Base-by-base conservation (phyloP, 2,329 filamentous ascomycete genomes). In the Fusarium continuum region DNA sequence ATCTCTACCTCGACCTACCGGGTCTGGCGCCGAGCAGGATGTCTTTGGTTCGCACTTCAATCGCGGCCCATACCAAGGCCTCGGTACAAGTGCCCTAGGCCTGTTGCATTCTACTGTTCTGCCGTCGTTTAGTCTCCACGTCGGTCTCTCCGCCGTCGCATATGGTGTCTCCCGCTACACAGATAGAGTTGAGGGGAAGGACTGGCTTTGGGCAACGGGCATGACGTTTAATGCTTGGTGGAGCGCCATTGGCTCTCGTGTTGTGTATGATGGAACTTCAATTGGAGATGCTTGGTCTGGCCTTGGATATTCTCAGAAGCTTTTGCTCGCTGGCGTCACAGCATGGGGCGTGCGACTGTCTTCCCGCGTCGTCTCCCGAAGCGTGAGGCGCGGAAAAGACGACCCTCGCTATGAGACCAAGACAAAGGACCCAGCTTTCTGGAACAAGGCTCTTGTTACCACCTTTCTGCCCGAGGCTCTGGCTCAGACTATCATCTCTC, bases 191-290 rank as follows among this genome's bases (percentile, higher is more conserved):
- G 56, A 60, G 5, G 56, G 55, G 4, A 60, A 60, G 6, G 56
- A 60, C 7, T 32, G 29, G 10, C 35, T 60, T 4, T 60, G 55
- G 56, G 56, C 55, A 4, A 55, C 56, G 0, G 56, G 56, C 2
- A 47, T 60, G 55, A 60, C 56, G 5, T 5, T 60, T 6, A 60
- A 60, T 8, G 56, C 56, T 3, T 60, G 56, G 56, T 60, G 56
- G 56, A 61, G 56, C 7, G 56, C 56, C 9, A 19, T 60, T 19
- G 56, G 55, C 5, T 14, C 40, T 11, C 49, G 49, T 6, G 41
- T 48, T 13, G 3, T 48, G 8, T 16, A 55, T 6, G 47, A 60
- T 6, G 36, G 31, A 14, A 5, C 48, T 17, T 23, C 55, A 1
- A 10, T 45, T 3, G 4, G 41, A 8, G 35, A 61, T 4, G 56